A percentile compares a stretch with the other conserved stretches of the same genome.
phyloP scores from a whole-genome alignment of 192 early-diverging fungal genomes.

The Umbelopsis isabellina region DNA sequence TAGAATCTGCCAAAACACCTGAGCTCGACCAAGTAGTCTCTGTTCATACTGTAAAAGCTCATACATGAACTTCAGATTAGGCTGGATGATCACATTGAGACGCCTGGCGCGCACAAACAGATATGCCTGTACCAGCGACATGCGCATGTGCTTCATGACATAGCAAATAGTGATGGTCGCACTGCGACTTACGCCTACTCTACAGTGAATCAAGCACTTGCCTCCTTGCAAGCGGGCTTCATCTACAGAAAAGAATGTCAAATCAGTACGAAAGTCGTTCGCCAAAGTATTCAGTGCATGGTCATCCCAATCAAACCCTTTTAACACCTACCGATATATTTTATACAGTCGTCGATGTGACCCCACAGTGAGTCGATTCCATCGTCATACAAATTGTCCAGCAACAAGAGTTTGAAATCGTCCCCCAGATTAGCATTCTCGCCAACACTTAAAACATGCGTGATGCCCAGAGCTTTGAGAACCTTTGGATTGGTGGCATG shows the following conservation, averaged over 20 bases:
- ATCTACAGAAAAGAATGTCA: slow-evolving; percentile 33
- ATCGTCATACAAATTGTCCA: slow-evolving; percentile 64
- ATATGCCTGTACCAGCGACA: slow-evolving; percentile 57
- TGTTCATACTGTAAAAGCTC: slow-evolving; percentile 66
- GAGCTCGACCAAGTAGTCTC: slow-evolving; percentile 40
- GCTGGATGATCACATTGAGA: slow-evolving; percentile 67
- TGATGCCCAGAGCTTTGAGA: slow-evolving; percentile 55
- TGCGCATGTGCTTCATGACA: slow-evolving; percentile 54
- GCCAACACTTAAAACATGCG: slow-evolving; percentile 59
- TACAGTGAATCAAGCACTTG: slow-evolving; percentile 57
- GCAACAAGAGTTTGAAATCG: slow-evolving; percentile 48
- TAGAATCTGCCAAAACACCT: slow-evolving; percentile 52
- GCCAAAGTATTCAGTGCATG: background rate
- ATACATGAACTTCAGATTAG: slow-evolving; percentile 66
- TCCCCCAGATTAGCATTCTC: slow-evolving; percentile 54
- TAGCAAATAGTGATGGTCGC: slow-evolving; percentile 63
- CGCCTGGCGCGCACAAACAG: slow-evolving; percentile 60
- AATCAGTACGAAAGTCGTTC: background rate
- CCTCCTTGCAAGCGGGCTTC: slow-evolving; percentile 44
- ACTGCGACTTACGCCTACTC: slow-evolving; percentile 61
- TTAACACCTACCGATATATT: slow-evolving; percentile 58
- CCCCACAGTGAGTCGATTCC: slow-evolving; percentile 59
- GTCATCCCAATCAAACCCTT: too few relatives aligned
- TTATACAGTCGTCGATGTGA: slow-evolving; percentile 50
- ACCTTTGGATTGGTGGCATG: slow-evolving; percentile 64